Evolutionary conservation across 1,284 basidiomycete genomes (phyloP), one percentile per base, ranked within the genome.

Genomic region (Volvariella surrecta): DNA sequence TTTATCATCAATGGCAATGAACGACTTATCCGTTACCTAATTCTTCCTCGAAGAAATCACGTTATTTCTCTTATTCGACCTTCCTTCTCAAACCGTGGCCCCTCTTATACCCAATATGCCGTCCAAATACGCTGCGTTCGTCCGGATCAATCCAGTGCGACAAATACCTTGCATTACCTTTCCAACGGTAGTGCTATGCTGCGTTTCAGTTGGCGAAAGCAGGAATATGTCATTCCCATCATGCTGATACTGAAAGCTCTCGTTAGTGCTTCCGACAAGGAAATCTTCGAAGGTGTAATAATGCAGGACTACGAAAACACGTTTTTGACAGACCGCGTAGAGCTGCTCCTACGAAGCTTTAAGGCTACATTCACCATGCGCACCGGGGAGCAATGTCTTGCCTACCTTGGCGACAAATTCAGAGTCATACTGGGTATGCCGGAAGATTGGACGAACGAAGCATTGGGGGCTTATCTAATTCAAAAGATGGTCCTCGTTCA

Each of bases 1-100:
- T 99, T 99, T 60, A 79, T 99, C 56, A 86, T 99, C 61, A 99
- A 99, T 62, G 96, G 96, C 49, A 99, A 98, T 68, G 96, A 99
- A 68, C 91, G 94, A 67, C 79, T 99, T 52, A 92, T 99, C 56
- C 92, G 96, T 47, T 98, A 94, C 67, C 85, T 96, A 57, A 94
- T 94, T 62, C 82, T 93, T 51, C 92, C 80, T 50, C 85, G 82
- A 53, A 76, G 93, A 48, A 91, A 96, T 59, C 89, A 94, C 65
- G 89, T 89, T 55, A 89, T 89, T 50, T 81, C 89, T 31, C 81
- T 96, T 54, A 68, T 87, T 50, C 86, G 92, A 35, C 82, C 88
- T 22, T 86, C 89, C 11, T 99, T 92, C 66, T 63, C 79, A 45
- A 95, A 91, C 56, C 88, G 96, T 50, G 96, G 96, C 2, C 90